Conservation (phyloP, 495 filamentous ascomycete genomes). For the Penicillium pulvis region DNA sequence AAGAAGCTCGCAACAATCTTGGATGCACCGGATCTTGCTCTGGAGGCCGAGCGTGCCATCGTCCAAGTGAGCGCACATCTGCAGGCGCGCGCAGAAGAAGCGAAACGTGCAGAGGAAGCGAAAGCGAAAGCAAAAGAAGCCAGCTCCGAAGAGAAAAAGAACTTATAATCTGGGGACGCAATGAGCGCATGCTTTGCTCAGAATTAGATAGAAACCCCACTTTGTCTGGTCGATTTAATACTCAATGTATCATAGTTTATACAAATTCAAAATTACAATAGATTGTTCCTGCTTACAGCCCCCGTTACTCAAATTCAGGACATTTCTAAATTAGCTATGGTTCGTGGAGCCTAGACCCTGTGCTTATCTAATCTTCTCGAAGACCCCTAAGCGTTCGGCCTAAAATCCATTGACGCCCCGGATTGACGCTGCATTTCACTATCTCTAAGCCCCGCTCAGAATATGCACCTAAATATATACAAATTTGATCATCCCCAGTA, state of each 20-base stretch:
- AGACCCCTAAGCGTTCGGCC: not conserved
- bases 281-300: not conserved
- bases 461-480: not conserved
- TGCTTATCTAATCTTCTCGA: conserved; percentile 1
- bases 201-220: conserved; percentile 4
- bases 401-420: not conserved
- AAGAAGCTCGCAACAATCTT: conserved; percentile 67
- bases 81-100: conserved; percentile 47
- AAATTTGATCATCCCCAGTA: not conserved
- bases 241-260: conserved; percentile 6
- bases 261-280: not conserved
- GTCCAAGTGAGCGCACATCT: conserved; percentile 79
- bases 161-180: conserved; percentile 18
- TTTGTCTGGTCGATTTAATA: not conserved
- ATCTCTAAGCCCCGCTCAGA: not conserved
- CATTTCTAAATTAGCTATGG: too few species aligned
- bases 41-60: conserved; percentile 89
- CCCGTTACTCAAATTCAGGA: not conserved
- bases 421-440: too few species aligned
- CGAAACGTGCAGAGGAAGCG: too few species aligned
- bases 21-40: conserved; percentile 77
- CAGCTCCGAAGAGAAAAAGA: conserved; percentile 29
- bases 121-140: conserved; percentile 29
- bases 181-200: not conserved
- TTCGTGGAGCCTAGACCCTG: too few species aligned